These are phyloP conservation scores for Fraxinus albicans DNA, from an alignment of 305 asterid genomes.

Conservation along the genomic window DNA sequence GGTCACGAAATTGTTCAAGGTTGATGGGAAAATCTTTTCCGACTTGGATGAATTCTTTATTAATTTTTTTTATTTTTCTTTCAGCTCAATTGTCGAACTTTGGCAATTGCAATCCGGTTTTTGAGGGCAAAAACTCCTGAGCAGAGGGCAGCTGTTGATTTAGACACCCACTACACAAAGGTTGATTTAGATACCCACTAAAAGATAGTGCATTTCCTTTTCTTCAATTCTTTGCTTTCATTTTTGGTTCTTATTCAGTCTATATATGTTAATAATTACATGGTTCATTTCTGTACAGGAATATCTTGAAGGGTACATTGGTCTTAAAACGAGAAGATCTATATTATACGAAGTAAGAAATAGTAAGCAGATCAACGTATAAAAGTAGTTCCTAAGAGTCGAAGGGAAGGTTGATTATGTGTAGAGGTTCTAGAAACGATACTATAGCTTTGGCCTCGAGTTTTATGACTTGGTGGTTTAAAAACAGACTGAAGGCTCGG, in stretches of 20 bases:
- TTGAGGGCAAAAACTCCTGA: constrained; percentile 91
- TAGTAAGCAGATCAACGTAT: constrained; percentile 15
- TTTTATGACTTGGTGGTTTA: not conserved
- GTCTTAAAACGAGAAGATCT: constrained; percentile 67
- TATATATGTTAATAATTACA: not conserved
- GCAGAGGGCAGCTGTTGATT: constrained; percentile 98
- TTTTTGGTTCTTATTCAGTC: not conserved
- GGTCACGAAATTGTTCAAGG: not conserved
- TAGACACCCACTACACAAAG: constrained; percentile 85
- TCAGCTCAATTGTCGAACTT: constrained; percentile 75
- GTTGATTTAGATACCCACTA: constrained; percentile 89
- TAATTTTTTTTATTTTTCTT: not conserved
- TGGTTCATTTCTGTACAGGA: constrained; percentile 45
- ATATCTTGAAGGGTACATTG: constrained; percentile 80
- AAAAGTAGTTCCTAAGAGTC: constrained; percentile 3
- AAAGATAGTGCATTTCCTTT: constrained; percentile 23
- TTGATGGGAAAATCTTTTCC: not conserved
- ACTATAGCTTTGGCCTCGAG: not conserved
- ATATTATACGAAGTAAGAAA: constrained; percentile 77
- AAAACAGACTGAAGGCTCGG: not conserved
- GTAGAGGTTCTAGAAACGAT: not conserved
- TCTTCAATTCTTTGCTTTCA: not conserved
- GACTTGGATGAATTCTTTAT: not conserved
- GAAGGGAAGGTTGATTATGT: not conserved
- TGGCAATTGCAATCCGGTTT: constrained; percentile 84